A percentile compares a stretch with the other conserved stretches of the same genome.
phyloP scores from a whole-genome alignment of 805 yeast species.

The Metschnikowia bowlesiae region DNA sequence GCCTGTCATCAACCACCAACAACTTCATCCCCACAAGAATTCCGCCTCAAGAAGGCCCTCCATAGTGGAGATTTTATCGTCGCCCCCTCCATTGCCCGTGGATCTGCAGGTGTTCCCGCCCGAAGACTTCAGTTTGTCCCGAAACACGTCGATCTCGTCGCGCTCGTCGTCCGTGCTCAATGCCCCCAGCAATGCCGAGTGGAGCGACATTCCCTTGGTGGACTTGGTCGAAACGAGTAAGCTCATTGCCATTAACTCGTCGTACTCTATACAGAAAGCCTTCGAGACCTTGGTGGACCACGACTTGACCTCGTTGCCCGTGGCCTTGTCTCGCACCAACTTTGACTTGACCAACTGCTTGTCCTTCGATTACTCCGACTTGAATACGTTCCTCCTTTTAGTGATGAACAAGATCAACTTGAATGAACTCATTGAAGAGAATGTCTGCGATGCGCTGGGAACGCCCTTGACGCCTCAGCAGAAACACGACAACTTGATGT shows the following conservation, averaged over 20 bases:
- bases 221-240: constrained; percentile 78
- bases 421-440: constrained; percentile 32
- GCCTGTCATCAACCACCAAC: constrained; percentile 15
- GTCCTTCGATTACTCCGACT: constrained; percentile 88
- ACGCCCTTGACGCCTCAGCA: constrained; percentile 24
- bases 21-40: constrained; percentile 15
- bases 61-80: constrained; percentile 67
- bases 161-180: constrained; percentile 13
- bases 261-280: constrained; percentile 79
- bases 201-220: constrained; percentile 67
- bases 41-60: constrained; percentile 48
- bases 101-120: constrained; percentile 25
- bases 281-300: constrained; percentile 70
- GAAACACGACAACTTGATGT: constrained; percentile 37
- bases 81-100: constrained; percentile 65
- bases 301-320: constrained; percentile 84
- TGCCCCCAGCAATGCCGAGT: constrained; percentile 37
- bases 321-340: constrained; percentile 28
- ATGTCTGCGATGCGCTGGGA: constrained; percentile 19
- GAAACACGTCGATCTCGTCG: constrained; percentile 27
- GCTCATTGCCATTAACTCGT: constrained; percentile 62
- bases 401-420: constrained; percentile 66
- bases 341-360: constrained; percentile 60
- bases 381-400: constrained; percentile 78
- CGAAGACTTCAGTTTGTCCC: constrained; percentile 35